phyloP scores from a whole-genome alignment of 345 rosid species.

The Euphorbia tirucalli region DNA sequence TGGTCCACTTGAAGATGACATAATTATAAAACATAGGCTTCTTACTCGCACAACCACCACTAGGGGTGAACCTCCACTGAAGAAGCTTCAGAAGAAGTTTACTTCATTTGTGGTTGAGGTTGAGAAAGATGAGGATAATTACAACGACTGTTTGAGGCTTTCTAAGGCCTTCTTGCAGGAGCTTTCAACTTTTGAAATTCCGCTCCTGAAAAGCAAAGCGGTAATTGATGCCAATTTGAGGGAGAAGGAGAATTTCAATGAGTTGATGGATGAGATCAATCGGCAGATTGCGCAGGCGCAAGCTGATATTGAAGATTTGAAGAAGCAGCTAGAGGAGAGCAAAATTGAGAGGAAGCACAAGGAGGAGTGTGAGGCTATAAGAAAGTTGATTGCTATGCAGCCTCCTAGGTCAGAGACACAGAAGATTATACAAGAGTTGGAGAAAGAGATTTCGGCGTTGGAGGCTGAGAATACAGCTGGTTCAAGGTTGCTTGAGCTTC shows the following conservation, averaged over 20 bases:
- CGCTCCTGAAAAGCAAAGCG: conserved; percentile 84
- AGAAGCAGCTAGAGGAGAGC: conserved; percentile 89
- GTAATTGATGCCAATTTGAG: conserved; percentile 70
- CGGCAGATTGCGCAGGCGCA: conserved; percentile 69
- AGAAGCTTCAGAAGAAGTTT: conserved; percentile 95
- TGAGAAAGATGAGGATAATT: conserved; percentile 69
- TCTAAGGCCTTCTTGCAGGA: conserved; percentile 85
- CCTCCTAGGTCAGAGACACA: conserved; percentile 87
- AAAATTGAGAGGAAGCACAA: conserved; percentile 91
- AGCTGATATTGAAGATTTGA: conserved; percentile 74
- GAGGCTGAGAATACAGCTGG: conserved; percentile 82
- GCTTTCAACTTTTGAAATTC: conserved; percentile 84
- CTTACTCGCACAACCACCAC: conserved; percentile 95
- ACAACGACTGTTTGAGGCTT: conserved; percentile 60
- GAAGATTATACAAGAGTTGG: conserved; percentile 64
- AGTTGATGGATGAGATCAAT: conserved; percentile 74
- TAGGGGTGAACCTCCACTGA: conserved; percentile 90
- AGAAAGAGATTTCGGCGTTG: conserved; percentile 71
- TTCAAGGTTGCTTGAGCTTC: conserved; percentile 86
- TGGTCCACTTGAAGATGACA: conserved; percentile 75
- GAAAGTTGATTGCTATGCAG: conserved; percentile 78
- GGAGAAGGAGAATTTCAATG: conserved; percentile 83
- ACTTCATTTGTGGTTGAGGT: conserved; percentile 68
- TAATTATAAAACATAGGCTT: conserved; percentile 79
- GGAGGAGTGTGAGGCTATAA: conserved; percentile 89